Percentiles rank a stretch among this genome's conserved stretches.
These are phyloP conservation scores for Hydrangea macrophylla DNA, from an alignment of 148 eudicot species.

Conservation along the genomic window DNA sequence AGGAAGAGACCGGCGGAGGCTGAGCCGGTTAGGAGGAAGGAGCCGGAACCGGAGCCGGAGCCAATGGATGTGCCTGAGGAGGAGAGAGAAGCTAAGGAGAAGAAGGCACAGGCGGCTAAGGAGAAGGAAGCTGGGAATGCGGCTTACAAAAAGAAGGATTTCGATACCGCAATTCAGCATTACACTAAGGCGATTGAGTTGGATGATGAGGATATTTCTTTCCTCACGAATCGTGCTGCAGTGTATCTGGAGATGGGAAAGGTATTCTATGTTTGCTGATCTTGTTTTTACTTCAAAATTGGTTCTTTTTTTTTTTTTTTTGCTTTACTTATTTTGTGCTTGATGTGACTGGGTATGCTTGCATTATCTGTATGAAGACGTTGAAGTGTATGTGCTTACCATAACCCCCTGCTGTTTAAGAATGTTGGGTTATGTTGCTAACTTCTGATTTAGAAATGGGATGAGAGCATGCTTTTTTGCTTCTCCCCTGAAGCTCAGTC, in stretches of 20 bases:
- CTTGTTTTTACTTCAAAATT: neutral
- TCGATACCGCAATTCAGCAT: conserved; percentile 65
- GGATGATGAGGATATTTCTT: conserved; percentile 86
- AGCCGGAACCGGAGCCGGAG: conserved; percentile 43
- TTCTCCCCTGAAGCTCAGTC: too few relatives aligned
- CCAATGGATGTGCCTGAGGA: conserved; percentile 46
- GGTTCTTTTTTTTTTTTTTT: neutral
- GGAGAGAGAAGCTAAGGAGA: conserved; percentile 53
- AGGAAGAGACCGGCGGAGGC: conserved; percentile 40
- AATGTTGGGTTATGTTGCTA: neutral
- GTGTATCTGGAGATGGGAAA: conserved; percentile 92
- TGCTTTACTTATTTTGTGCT: too few relatives aligned
- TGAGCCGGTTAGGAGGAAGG: conserved; percentile 41
- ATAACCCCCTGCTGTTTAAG: too few relatives aligned
- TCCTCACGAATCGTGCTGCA: conserved; percentile 92
- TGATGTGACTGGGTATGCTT: neutral
- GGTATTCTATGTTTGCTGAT: conserved; percentile 36
- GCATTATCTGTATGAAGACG: too few relatives aligned
- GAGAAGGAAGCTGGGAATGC: conserved; percentile 94
- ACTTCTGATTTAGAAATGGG: neutral
- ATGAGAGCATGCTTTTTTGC: too few relatives aligned
- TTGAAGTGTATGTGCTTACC: too few relatives aligned
- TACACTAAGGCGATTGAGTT: conserved; percentile 70
- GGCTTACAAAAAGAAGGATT: conserved; percentile 93
- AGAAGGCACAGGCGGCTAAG: conserved; percentile 60